Evolutionary conservation across 768 basidiomycete species (phyloP).

Genomic region (Thelephora ganbajun): DNA sequence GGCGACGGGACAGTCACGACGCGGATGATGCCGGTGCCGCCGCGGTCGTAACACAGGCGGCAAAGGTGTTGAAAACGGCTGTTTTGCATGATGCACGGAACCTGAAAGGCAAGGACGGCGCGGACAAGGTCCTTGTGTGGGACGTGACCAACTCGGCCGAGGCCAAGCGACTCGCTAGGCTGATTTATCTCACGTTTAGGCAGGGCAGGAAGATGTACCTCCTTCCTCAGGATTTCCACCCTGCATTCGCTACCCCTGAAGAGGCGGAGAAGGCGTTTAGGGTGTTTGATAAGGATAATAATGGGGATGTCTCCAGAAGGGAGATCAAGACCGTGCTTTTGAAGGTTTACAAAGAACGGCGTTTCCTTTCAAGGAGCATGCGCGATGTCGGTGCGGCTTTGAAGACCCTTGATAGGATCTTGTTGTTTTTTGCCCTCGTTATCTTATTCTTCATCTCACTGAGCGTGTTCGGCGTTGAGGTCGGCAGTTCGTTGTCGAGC

Average conservation of each 20-base stretch:
- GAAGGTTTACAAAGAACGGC: conserved; percentile 66
- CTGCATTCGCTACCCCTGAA: conserved; percentile 44
- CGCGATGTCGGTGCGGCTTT: conserved; percentile 61
- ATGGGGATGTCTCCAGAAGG: conserved; percentile 62
- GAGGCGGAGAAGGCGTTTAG: conserved; percentile 56
- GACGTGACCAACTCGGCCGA: conserved; percentile 35
- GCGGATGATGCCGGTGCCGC: conserved; percentile 24
- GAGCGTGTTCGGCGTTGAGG: conserved; percentile 55
- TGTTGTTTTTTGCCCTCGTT: conserved; percentile 48
- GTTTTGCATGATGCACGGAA: conserved; percentile 68
- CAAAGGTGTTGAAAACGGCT: conserved; percentile 51
- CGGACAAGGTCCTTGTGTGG: conserved; percentile 29
- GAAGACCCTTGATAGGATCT: conserved; percentile 44
- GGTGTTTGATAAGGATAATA: conserved; percentile 63
- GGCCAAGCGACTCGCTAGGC: conserved; percentile 63
- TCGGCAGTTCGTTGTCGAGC: conserved; percentile 54
- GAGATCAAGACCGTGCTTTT: conserved; percentile 61
- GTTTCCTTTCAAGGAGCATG: conserved; percentile 63
- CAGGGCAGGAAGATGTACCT: conserved; percentile 43
- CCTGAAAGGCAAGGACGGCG: conserved; percentile 34
- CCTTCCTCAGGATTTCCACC: conserved; percentile 52
- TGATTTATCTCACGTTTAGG: conserved; percentile 50
- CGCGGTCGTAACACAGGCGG: conserved; percentile 36
- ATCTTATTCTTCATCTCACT: conserved; percentile 63
- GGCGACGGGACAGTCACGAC: conserved; percentile 1